Percentiles rank a stretch among this genome's conserved stretches.
Evolutionary conservation across 2,329 filamentous ascomycete genomes (phyloP).

Genomic region (Hypoxylon sp.): DNA sequence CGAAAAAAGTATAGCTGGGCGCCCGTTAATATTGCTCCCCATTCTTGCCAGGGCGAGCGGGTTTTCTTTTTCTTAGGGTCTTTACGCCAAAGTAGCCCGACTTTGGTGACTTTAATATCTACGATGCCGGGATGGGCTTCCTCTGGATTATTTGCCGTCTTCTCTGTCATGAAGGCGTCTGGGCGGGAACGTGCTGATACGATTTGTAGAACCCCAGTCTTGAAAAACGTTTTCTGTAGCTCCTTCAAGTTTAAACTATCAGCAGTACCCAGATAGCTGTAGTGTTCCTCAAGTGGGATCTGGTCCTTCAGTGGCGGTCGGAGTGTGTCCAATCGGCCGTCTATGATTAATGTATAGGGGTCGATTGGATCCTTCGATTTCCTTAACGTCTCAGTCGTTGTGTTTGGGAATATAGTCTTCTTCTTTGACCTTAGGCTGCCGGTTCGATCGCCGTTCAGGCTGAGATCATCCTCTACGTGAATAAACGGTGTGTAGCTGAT

Average conservation of each 20-base stretch:
- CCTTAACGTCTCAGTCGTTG: conserved; percentile 73
- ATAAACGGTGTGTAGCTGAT: conserved; percentile 99
- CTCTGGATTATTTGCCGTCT: conserved; percentile 85
- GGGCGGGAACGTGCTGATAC: conserved; percentile 93
- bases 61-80: conserved; percentile 94
- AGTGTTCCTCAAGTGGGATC: conserved; percentile 92
- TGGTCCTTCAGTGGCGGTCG: conserved; percentile 91
- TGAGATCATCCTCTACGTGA: conserved; percentile 92
- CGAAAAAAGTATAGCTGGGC: conserved; percentile 97
- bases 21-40: conserved; percentile 96
- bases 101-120: conserved; percentile 97
- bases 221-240: conserved; percentile 90
- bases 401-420: conserved; percentile 76
- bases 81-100: conserved; percentile 95
- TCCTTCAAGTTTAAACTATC: conserved; percentile 83
- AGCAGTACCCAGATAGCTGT: conserved; percentile 85
- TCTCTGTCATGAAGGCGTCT: conserved; percentile 93
- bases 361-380: conserved; percentile 89
- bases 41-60: conserved; percentile 97
- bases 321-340: conserved; percentile 85
- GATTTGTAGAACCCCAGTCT: conserved; percentile 92
- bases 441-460: conserved; percentile 81
- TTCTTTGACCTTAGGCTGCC: conserved; percentile 80
- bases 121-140: conserved; percentile 93
- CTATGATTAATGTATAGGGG: conserved; percentile 93